These are phyloP conservation scores for Voacanga thouarsii DNA, from an alignment of 257 asterid genomes.

Conservation along the genomic window DNA sequence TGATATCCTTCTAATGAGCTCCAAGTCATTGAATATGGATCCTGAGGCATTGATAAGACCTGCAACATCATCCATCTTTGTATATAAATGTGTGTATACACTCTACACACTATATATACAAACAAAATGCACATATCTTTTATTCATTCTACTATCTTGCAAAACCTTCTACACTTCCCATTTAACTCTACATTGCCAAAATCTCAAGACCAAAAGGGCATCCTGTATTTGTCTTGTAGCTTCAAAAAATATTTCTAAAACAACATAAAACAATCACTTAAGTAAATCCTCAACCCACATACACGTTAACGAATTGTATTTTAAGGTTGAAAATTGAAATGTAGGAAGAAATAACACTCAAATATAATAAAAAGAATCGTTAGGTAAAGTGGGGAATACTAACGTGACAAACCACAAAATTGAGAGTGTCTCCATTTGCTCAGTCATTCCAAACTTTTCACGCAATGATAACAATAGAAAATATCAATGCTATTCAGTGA, in stretches of 20 bases:
- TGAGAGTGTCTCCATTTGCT: slow-evolving; percentile 12
- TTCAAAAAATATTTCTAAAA: slow-evolving; percentile 22
- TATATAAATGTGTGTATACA: not conserved
- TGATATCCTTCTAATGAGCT: slow-evolving; percentile 94
- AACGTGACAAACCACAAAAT: slow-evolving; percentile 65
- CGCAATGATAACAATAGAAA: slow-evolving; percentile 17
- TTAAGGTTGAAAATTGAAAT: slow-evolving; percentile 15
- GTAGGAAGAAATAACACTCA: slow-evolving; percentile 25
- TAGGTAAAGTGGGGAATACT: slow-evolving; percentile 61
- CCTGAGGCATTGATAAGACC: slow-evolving; percentile 80
- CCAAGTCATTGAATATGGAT: slow-evolving; percentile 79
- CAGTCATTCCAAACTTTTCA: slow-evolving; percentile 21
- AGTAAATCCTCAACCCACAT: not conserved
- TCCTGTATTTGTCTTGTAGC: slow-evolving; percentile 17
- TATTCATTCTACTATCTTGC: slow-evolving; percentile 16
- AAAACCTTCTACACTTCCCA: slow-evolving; percentile 7
- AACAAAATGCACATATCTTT: slow-evolving; percentile 4
- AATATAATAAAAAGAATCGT: slow-evolving; percentile 27
- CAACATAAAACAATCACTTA: not conserved
- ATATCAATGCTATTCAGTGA: not conserved
- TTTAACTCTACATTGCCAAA: slow-evolving; percentile 19
- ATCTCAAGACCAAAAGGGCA: slow-evolving; percentile 12
- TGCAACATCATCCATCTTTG: slow-evolving; percentile 68
- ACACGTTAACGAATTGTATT: not conserved
- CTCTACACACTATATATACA: slow-evolving; percentile 14